These are phyloP conservation scores for Theobroma cacao DNA, from an alignment of 345 rosid species.

Conservation along the genomic window DNA sequence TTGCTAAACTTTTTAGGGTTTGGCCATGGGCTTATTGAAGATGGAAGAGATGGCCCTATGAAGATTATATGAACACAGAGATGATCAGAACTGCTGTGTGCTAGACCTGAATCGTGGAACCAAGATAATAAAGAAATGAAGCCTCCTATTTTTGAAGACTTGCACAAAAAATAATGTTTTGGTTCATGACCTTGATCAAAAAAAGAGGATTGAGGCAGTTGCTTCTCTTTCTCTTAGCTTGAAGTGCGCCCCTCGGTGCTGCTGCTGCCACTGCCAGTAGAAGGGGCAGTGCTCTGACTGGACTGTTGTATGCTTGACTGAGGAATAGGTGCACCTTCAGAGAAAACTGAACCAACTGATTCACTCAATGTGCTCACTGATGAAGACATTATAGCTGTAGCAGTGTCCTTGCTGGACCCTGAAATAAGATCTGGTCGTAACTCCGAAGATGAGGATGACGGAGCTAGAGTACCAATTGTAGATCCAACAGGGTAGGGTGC, in stretches of 20 bases:
- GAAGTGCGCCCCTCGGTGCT: slow-evolving; percentile 24
- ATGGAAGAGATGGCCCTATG: slow-evolving; percentile 33
- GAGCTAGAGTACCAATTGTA: slow-evolving; percentile 57
- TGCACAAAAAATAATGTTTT: slow-evolving; percentile 22
- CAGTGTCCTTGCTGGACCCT: slow-evolving; percentile 42
- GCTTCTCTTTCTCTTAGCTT: slow-evolving; percentile 27
- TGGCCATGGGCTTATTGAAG: slow-evolving; percentile 41
- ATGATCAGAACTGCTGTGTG: slow-evolving; percentile 33
- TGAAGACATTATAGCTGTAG: slow-evolving; percentile 38
- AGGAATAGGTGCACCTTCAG: slow-evolving; percentile 32
- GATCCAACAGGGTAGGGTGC: slow-evolving; percentile 74
- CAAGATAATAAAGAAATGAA: slow-evolving; percentile 27
- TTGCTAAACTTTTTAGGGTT: slow-evolving; percentile 27
- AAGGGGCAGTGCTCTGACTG: slow-evolving; percentile 43
- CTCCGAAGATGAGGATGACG: slow-evolving; percentile 67
- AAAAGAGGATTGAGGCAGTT: slow-evolving; percentile 23
- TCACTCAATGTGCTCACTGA: slow-evolving; percentile 39
- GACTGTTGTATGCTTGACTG: slow-evolving; percentile 38
- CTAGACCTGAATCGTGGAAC: slow-evolving; percentile 41
- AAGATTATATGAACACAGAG: slow-evolving; percentile 27
- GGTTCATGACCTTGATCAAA: slow-evolving; percentile 35
- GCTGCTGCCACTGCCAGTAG: slow-evolving; percentile 28
- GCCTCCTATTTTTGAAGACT: slow-evolving; percentile 37
- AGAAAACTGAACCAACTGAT: slow-evolving; percentile 36
- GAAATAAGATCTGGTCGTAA: slow-evolving; percentile 50